Evolutionary conservation across 2,329 filamentous ascomycete species (phyloP).

Genomic region (Lasiodiplodia gonubiensis): DNA sequence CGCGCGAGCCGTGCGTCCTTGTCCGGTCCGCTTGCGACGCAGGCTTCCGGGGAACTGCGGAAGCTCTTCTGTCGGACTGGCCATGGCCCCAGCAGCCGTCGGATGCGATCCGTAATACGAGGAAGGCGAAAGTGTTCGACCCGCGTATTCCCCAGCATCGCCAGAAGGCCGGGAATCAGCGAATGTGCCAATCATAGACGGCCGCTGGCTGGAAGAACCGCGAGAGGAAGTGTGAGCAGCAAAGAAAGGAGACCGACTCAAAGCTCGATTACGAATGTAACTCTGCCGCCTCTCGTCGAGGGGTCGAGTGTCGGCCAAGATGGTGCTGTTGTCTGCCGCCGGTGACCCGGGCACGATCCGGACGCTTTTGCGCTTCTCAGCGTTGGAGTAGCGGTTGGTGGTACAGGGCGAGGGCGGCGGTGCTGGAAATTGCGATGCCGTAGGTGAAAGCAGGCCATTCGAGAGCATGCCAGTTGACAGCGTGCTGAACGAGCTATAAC

Average conservation of each 20-base stretch:
- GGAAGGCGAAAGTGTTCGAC: neutral
- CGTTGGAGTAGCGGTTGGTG: conserved; percentile 32
- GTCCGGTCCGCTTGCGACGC: conserved; percentile 22
- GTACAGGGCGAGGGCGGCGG: conserved; percentile 36
- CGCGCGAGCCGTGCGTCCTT: conserved; percentile 14
- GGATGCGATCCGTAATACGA: conserved; percentile 1
- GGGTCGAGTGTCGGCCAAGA: conserved; percentile 42
- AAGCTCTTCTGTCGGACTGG: neutral
- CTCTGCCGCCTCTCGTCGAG: conserved; percentile 50
- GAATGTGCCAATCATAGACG: conserved; percentile 23
- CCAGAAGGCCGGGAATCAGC: conserved; percentile 3
- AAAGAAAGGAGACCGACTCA: conserved; percentile 49
- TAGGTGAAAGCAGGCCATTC: conserved; percentile 40
- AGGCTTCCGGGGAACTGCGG: conserved; percentile 18
- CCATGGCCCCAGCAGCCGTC: neutral
- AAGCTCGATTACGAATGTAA: conserved; percentile 50
- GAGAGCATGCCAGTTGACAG: conserved; percentile 44
- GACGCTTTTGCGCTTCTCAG: conserved; percentile 42
- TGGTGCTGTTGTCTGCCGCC: conserved; percentile 40
- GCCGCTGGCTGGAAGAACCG: conserved; percentile 35
- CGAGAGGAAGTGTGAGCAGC: conserved; percentile 40
- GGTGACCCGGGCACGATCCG: conserved; percentile 44
- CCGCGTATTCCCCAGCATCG: neutral
- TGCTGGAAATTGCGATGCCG: conserved; percentile 47
- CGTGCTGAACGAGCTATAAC: conserved; percentile 46